A percentile compares a stretch with the other conserved stretches of the same genome.
Conservation (phyloP, 192 early-diverging fungal species). For the Umbelopsis isabellina region DNA sequence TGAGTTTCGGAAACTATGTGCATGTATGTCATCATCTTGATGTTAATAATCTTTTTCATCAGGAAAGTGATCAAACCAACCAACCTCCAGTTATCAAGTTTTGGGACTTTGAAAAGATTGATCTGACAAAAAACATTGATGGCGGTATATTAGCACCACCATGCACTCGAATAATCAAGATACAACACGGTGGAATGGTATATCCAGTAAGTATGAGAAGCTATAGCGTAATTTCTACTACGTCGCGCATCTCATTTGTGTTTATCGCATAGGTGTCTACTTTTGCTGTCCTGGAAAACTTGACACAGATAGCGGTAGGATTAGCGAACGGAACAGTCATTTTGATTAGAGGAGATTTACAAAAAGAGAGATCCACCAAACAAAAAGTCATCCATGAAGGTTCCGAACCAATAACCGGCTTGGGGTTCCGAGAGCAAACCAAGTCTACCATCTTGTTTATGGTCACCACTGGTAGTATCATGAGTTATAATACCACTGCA, state of each 20-base stretch:
- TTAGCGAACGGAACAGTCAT: slow-evolving; percentile 91
- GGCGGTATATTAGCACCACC: slow-evolving; percentile 53
- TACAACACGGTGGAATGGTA: slow-evolving; percentile 65
- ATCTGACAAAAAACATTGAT: slow-evolving; percentile 46
- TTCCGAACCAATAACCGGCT: slow-evolving; percentile 81
- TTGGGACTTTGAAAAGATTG: slow-evolving; percentile 73
- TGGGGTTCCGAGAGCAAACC: slow-evolving; percentile 74
- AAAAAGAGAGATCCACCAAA: slow-evolving; percentile 76
- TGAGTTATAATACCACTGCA: slow-evolving; percentile 62
- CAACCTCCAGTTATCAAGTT: slow-evolving; percentile 69
- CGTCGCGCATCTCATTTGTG: not conserved
- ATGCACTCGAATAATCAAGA: slow-evolving; percentile 64
- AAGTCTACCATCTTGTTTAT: slow-evolving; percentile 68
- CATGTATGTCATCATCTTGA: slow-evolving; percentile 31
- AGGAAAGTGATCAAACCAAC: slow-evolving; percentile 52
- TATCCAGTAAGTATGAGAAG: slow-evolving; percentile 56
- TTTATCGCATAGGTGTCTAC: slow-evolving; percentile 50
- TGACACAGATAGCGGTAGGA: slow-evolving; percentile 90
- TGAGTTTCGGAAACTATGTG: slow-evolving; percentile 44
- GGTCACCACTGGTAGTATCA: slow-evolving; percentile 64
- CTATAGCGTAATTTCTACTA: not conserved
- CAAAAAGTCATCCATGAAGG: slow-evolving; percentile 83
- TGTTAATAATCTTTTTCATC: not conserved
- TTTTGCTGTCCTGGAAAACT: slow-evolving; percentile 73
- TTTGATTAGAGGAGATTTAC: slow-evolving; percentile 80